Base-by-base conservation (phyloP, 331 rosid genomes). In the Acacia pycnantha region DNA sequence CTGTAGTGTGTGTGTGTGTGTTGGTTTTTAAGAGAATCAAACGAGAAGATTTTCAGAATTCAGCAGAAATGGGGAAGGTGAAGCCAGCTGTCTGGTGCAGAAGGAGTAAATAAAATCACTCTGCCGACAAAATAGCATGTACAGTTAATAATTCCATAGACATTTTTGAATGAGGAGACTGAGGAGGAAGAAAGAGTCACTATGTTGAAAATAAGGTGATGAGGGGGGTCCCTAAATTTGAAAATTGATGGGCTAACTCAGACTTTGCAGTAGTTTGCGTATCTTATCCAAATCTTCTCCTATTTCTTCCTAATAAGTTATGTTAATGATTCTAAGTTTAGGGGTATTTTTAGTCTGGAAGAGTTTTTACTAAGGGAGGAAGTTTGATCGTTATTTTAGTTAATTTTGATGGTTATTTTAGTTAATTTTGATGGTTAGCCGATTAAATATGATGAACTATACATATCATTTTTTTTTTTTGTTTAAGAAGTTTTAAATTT, bases 271-370 rank as follows among this genome's bases (percentile, higher is more conserved):
- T 44, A 44, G 50, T 73, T 70, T 76, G 82, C 82, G 82, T 43
- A 82, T 82, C 84, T 82, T 79, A 70, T 82, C 82, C 84, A 79
- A 70, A 82, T 86, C 84, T 79, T 48, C 50, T 59, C 44, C 66
- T 76, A 41, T 37, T 37, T 35, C 68, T 54, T 59, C 40, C 26
- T 14, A 35, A 56, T 6, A 27, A 40, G 46, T 43, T 9, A 9
- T 43, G 37, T 33, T 33, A 33, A 3, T 33, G 37, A 33, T 5
- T 5, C 1, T 4, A 0, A 7, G 1, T 35, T 35, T 3, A 35
- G 40, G 40, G 6, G 1, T 35, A 35, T 35, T 33, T 33, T 4
- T 33, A 27, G 29, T 27, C 29, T n/a, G n/a, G n/a, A n/a, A n/a
- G n/a, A n/a, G n/a, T n/a, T n/a, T n/a, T n/a, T 27, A 27, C 29